Evolutionary conservation across 441 rosid genomes (phyloP), one percentile per base, ranked within the genome.

Genomic region (Omphalea diandra): DNA sequence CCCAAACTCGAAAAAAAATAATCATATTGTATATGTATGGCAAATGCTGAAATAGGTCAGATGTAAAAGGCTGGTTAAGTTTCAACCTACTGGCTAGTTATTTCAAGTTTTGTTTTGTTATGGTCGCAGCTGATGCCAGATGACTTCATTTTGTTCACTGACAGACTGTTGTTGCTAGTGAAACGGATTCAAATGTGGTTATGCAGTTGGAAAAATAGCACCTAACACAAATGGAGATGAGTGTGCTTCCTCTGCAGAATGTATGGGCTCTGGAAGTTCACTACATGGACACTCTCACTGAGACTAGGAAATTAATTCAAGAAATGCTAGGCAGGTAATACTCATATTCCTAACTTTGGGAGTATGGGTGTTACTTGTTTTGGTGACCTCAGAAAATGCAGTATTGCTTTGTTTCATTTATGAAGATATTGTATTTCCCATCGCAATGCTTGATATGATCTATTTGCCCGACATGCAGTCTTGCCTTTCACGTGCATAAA

Each of bases 251-350:
- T 31, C 63, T 82, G 81, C 82, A 71, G 72, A 85, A 86, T 74
- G 54, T 90, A 70, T 88, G 98, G 94, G 93, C 87, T 44, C 56
- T 27, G 59, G 89, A 88, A 76, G 88, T 90, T 75, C 63, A 70
- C 36, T 56, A 57, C 62, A 72, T 77, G 38, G 70, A 89, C 67
- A 78, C 83, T 43, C 85, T 83, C 40, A 65, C 66, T 1, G 89
- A 86, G 81, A 91, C 93, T 63, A 80, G 89, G 79, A 81, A 78
- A 57, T 32, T 81, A 49, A 77, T 87, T 50, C 78, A 78, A 67
- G 84, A 84, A 76, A 75, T 88, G 65, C 57, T 68, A 41, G 76
- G 46, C 61, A 66, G 78, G 73, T 87, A 71, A 41, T 26, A 35
- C 40, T 72, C 31, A 29, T 7, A 8, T 41, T n/a, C 22, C 10